A percentile compares a stretch with the other conserved stretches of the same genome.
Evolutionary conservation across 352 stramenopile species (phyloP).

Genomic region (Pythium scleroteichum): DNA sequence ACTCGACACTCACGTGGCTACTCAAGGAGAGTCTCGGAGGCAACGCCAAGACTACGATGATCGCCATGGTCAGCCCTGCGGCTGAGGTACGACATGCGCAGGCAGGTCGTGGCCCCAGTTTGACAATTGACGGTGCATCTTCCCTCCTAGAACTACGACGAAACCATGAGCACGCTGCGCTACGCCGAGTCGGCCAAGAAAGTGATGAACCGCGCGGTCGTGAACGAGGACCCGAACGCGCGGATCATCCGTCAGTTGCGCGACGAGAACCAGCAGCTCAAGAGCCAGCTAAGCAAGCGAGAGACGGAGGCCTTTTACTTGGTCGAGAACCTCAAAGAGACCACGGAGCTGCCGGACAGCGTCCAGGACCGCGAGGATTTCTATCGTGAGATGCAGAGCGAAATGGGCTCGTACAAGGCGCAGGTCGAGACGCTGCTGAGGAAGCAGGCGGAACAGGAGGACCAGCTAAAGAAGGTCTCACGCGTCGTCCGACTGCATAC

Average conservation of each 20-base stretch:
- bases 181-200: conserved; percentile 85
- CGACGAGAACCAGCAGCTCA: conserved; percentile 67
- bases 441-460: conserved; percentile 19
- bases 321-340: conserved; percentile 29
- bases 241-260: conserved; percentile 75
- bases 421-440: conserved; percentile 16
- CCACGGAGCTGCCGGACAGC: conserved; percentile 14
- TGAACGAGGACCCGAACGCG: conserved; percentile 85
- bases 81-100: conserved; percentile 53
- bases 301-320: conserved; percentile 34
- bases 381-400: conserved; percentile 26
- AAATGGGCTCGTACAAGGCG: conserved; percentile 15
- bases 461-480: conserved; percentile 13
- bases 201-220: conserved; percentile 78
- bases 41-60: conserved; percentile 90
- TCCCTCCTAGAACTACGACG: conserved; percentile 66
- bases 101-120: too few relatives aligned
- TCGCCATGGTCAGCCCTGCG: conserved; percentile 79
- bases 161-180: conserved; percentile 83
- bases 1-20: conserved; percentile 87
- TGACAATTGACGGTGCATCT: too few relatives aligned
- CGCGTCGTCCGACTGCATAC: conserved; percentile 20
- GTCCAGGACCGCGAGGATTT: conserved; percentile 28
- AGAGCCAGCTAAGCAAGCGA: conserved; percentile 37
- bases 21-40: conserved; percentile 84